phyloP scores from a whole-genome alignment of 495 filamentous ascomycete species.

The Lindgomyces ingoldianus region DNA sequence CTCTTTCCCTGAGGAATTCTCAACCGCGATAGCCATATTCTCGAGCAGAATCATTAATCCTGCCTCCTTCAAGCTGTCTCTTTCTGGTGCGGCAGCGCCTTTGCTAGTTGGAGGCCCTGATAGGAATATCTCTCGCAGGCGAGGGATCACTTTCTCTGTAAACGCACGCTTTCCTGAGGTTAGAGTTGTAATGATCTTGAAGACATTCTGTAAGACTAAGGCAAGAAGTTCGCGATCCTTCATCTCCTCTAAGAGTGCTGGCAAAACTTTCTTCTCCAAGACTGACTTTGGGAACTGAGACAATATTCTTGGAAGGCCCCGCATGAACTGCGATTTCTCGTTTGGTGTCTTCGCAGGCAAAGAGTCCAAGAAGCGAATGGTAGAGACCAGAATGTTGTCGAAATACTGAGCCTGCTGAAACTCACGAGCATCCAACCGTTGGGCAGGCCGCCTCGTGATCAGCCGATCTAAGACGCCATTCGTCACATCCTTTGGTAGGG shows the following conservation, averaged over 20 bases:
- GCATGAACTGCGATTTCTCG: conserved; percentile 89
- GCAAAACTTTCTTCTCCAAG: conserved; percentile 90
- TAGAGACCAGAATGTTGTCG: conserved; percentile 92
- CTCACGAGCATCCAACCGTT: conserved; percentile 83
- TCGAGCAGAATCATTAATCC: conserved; percentile 87
- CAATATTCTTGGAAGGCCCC: conserved; percentile 80
- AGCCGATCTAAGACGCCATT: conserved; percentile 74
- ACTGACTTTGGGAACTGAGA: conserved; percentile 89
- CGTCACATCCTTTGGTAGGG: conserved; percentile 76
- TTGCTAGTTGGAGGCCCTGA: conserved; percentile 42
- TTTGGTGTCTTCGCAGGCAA: conserved; percentile 87
- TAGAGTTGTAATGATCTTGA: conserved; percentile 76
- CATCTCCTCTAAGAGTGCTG: conserved; percentile 82
- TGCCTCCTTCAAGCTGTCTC: conserved; percentile 81
- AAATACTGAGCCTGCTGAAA: conserved; percentile 95
- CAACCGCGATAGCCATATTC: conserved; percentile 70
- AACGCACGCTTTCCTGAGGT: conserved; percentile 76
- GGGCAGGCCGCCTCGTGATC: conserved; percentile 80
- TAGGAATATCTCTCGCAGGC: conserved; percentile 78
- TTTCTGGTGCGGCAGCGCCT: conserved; percentile 56
- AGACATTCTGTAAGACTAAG: conserved; percentile 83
- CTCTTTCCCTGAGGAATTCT: conserved; percentile 82
- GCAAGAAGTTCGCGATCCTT: conserved; percentile 86
- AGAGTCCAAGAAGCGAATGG: conserved; percentile 88
- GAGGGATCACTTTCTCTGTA: conserved; percentile 79